Base-by-base conservation (phyloP, 371 early-diverging fungal species). In the Batkoa obscura region DNA sequence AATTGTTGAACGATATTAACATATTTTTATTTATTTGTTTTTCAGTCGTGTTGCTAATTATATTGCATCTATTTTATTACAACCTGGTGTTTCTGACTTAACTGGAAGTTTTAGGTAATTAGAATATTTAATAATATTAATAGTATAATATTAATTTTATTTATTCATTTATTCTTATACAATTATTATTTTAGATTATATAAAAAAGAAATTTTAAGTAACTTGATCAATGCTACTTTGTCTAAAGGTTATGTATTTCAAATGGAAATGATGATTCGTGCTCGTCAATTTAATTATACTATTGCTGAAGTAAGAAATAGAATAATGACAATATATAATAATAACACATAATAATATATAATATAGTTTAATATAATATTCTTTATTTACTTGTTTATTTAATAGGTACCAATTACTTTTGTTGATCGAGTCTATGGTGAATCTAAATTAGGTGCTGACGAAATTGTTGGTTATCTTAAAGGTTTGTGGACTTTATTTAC, bases 231-330 rank as follows among this genome's bases (percentile, higher is more conserved):
- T 36, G 84, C 83, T 3, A 89, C 89, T 2, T 74, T 84, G 23
- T 85, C 94, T 39, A 90, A 92, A 67, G 99, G 99, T 4, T 99
- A 97, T 64, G 94, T 98, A 2, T 96, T 98, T 74, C 99, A 99
- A 69, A 97, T 98, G 98, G 99, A 99, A 68, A 90, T 98, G 86
- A 96, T 99, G 81, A 90, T 93, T 13, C 81, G 96, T 38, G 98
- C 98, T 42, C 75, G 88, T 62, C 89, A 92, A 70, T 80, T 90
- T 67, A 76, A 81, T 54, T 90, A 70, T 62, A 72, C 78, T 13
- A 88, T 99, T 45, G 91, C 83, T 30, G 99, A 99, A 64, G 68
- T 68, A 56, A 37, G 58, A 8, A 6, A 17, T 2, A 3, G 1
- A 37, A 2, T 53, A n/a, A n/a, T n/a, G n/a, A n/a, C n/a, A n/a